A percentile compares a stretch with the other conserved stretches of the same genome.
These are phyloP conservation scores for Coniochaeta sp. DNA, from an alignment of 2,329 filamentous ascomycete genomes.

Conservation along the genomic window DNA sequence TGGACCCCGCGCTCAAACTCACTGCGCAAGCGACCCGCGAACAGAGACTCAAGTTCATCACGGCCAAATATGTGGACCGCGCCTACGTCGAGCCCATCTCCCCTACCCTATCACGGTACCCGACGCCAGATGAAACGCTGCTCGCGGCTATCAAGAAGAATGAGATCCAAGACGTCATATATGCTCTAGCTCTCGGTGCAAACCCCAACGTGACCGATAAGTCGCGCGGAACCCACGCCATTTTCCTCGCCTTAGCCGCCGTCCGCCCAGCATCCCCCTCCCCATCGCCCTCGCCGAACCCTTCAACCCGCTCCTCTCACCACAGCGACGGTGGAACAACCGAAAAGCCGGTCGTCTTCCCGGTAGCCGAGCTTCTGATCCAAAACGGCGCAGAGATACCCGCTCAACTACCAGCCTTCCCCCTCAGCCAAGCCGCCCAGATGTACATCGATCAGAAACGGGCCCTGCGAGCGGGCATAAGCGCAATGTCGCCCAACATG, in stretches of 20 bases:
- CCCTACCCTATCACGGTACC: conserved; percentile 65
- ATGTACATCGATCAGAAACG: conserved; percentile 78
- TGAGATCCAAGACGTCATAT: conserved; percentile 87
- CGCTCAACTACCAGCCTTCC: conserved; percentile 65
- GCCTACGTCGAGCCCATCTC: conserved; percentile 75
- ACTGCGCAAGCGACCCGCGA: conserved; percentile 73
- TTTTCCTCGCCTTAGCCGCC: conserved; percentile 86
- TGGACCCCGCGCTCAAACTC: conserved; percentile 70
- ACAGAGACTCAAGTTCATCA: conserved; percentile 90
- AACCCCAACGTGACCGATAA: conserved; percentile 84
- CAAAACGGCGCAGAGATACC: conserved; percentile 94
- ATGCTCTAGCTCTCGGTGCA: conserved; percentile 77
- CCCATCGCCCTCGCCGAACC: conserved; percentile 30
- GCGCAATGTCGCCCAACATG: conserved; percentile 7
- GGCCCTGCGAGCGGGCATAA: conserved; percentile 34
- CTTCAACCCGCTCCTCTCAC: background rate
- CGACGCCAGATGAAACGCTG: conserved; percentile 77
- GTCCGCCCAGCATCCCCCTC: conserved; percentile 73
- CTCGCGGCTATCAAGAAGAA: conserved; percentile 93
- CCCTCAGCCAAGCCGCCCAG: conserved; percentile 71
- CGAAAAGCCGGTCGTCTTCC: conserved; percentile 61
- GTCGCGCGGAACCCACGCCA: conserved; percentile 77
- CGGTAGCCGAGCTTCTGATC: conserved; percentile 81
- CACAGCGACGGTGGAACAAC: conserved; percentile 13
- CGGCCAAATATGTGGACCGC: conserved; percentile 83